phyloP scores from a whole-genome alignment of 2,329 filamentous ascomycete genomes.

The Bipolaris cookei region DNA sequence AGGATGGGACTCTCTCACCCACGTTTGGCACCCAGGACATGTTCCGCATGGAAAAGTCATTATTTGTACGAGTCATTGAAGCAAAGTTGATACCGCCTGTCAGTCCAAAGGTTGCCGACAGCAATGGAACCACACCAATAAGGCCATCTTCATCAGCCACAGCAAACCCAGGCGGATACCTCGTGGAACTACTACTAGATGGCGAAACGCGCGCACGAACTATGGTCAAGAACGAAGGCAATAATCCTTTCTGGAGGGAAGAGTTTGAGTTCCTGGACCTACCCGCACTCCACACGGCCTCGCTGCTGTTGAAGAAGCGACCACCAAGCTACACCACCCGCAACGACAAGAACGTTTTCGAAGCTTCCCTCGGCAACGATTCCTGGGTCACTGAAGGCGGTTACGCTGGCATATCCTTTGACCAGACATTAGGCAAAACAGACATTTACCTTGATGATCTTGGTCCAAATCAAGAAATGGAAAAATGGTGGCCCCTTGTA shows the following conservation, averaged over 20 bases:
- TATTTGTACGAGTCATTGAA: conserved; percentile 67
- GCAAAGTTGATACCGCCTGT: conserved; percentile 59
- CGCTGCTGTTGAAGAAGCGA: conserved; percentile 72
- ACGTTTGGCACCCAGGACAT: conserved; percentile 60
- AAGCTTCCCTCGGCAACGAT: conserved; percentile 39
- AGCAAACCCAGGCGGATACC: conserved; percentile 66
- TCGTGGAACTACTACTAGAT: conserved; percentile 80
- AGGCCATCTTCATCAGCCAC: conserved; percentile 43
- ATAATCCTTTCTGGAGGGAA: conserved; percentile 82
- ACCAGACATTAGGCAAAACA: conserved; percentile 70
- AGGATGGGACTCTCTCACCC: conserved; percentile 45
- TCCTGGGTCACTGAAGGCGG: conserved; percentile 49
- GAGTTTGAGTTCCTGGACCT: conserved; percentile 79
- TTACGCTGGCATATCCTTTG: conserved; percentile 56
- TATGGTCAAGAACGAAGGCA: conserved; percentile 71
- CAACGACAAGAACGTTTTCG: conserved; percentile 47
- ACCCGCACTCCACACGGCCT: conserved; percentile 72
- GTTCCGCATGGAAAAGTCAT: conserved; percentile 69
- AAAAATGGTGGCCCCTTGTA: conserved; percentile 83
- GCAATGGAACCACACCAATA: conserved; percentile 26
- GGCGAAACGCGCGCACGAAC: conserved; percentile 80
- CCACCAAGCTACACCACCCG: conserved; percentile 51
- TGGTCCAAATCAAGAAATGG: conserved; percentile 76
- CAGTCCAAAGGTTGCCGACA: conserved; percentile 46
- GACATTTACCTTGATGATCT: conserved; percentile 82